A percentile compares a stretch with the other conserved stretches of the same genome.
Conservation (phyloP, 2,329 filamentous ascomycete species). For the Ceratocystis papillata region DNA sequence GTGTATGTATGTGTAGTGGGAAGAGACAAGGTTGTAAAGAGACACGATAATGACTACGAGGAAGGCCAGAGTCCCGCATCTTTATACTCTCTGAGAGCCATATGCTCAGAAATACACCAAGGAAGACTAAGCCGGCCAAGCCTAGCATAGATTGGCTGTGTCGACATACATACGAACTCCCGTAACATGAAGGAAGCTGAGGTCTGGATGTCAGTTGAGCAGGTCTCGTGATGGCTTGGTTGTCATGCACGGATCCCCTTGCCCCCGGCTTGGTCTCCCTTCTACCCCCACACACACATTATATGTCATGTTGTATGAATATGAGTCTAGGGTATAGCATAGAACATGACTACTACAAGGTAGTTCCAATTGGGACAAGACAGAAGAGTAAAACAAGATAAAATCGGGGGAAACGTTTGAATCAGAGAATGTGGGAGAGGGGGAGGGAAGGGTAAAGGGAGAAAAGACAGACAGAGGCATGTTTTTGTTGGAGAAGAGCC, state of each 20-base stretch:
- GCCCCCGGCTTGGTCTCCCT: background rate
- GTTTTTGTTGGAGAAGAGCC: too few relatives aligned
- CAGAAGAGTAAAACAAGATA: background rate
- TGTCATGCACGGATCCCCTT: slow-evolving; percentile 10
- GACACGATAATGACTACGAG: background rate
- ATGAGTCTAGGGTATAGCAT: background rate
- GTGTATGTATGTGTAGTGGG: background rate
- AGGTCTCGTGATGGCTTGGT: slow-evolving; percentile 6
- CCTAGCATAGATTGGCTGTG: background rate
- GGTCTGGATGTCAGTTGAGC: slow-evolving; percentile 24
- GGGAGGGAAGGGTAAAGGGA: background rate
- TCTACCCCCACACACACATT: background rate
- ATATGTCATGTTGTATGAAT: background rate
- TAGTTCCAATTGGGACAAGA: too few relatives aligned
- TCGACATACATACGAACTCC: background rate
- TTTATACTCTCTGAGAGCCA: background rate
- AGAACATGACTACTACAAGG: background rate
- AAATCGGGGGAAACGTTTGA: background rate
- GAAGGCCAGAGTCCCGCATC: background rate
- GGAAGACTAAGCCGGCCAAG: background rate
- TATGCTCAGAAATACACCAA: background rate
- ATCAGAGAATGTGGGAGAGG: background rate
- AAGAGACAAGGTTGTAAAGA: background rate
- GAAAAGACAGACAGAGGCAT: background rate
- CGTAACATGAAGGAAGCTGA: slow-evolving; percentile 28